These are phyloP conservation scores for Cronartium quercuum DNA, from an alignment of 1,284 basidiomycete species.

Conservation along the genomic window DNA sequence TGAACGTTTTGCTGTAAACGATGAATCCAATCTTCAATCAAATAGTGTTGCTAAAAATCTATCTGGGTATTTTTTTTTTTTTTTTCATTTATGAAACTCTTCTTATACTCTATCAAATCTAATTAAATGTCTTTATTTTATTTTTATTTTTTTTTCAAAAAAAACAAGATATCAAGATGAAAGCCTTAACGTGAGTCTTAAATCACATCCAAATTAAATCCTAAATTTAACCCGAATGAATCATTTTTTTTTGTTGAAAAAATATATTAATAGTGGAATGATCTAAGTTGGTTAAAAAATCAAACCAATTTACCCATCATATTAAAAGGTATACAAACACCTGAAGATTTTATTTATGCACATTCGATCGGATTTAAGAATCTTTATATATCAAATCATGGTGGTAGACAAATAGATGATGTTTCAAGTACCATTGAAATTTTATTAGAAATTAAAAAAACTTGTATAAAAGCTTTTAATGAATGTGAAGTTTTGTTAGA, in stretches of 20 bases:
- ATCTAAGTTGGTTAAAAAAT: not conserved
- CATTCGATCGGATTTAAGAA: conserved; percentile 51
- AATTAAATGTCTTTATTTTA: not conserved
- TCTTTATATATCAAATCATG: conserved; percentile 52
- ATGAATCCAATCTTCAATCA: too few species aligned
- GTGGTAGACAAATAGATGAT: conserved; percentile 45
- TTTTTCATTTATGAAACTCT: not conserved
- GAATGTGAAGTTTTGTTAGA: conserved; percentile 47
- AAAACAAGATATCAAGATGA: too few species aligned
- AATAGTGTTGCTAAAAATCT: not conserved
- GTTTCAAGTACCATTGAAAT: conserved; percentile 46
- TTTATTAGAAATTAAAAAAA: conserved; percentile 46
- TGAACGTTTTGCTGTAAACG: not conserved
- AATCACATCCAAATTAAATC: too few species aligned
- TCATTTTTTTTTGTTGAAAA: not conserved
- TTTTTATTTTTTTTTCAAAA: too few species aligned
- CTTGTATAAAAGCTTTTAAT: too few species aligned
- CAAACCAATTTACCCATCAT: not conserved
- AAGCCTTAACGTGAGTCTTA: too few species aligned
- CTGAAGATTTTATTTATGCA: conserved; percentile 51
- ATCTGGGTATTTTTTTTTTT: not conserved
- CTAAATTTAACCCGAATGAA: not conserved
- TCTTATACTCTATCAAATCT: not conserved
- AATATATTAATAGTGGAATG: not conserved
- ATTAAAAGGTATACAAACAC: conserved; percentile 51